Base-by-base conservation (phyloP, 2,329 filamentous ascomycete species). In the Lecanicillium sp. region DNA sequence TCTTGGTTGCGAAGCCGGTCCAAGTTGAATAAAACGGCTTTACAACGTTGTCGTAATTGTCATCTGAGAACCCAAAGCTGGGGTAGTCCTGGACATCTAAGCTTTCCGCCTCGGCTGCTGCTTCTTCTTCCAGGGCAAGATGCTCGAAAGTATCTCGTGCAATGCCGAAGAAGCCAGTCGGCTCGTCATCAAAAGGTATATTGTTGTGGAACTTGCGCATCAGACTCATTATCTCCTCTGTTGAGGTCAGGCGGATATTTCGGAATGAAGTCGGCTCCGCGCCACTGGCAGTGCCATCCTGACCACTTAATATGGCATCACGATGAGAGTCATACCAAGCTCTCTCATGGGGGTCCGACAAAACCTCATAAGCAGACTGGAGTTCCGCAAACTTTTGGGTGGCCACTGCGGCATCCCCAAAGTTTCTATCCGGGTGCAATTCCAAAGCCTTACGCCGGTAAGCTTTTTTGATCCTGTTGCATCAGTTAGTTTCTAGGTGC, bases 251-350 rank as follows among this genome's bases (percentile, higher is more conserved):
- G 37, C 75, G 78, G 45, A 86, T 73, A 54, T 87, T 81, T 48
- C 81, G 63, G 48, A 69, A 73, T 32, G 82, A 78, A 48, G 77
- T 78, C 39, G 75, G 68, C 27, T 68, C 70, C 33, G 64, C 61
- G 15, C 61, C 64, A 28, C 57, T 60, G 19, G 59, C 62, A 19
- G 59, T 58, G 22, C 56, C 48, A 38, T 79, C 75, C 41, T 75
- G 71, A 29, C 81, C 83, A 20, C 75, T 74, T 45, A 96, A 65
- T 45, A 96, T 94, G 36, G 84, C 80, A 49, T 88, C 81, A 44
- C 87, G 82, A 56, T 98, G 92, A 3, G 88, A 88, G 62, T 98
- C 90, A 64, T 98, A 98, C 92, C 92, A 98, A 22, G 89, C 83
- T 50, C 92, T 79, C 59, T 98, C 92, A 57, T 98, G 90, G 9